Evolutionary conservation across 768 basidiomycete genomes (phyloP), one percentile per base, ranked within the genome.

Genomic region (Naganishia friedmannii): DNA sequence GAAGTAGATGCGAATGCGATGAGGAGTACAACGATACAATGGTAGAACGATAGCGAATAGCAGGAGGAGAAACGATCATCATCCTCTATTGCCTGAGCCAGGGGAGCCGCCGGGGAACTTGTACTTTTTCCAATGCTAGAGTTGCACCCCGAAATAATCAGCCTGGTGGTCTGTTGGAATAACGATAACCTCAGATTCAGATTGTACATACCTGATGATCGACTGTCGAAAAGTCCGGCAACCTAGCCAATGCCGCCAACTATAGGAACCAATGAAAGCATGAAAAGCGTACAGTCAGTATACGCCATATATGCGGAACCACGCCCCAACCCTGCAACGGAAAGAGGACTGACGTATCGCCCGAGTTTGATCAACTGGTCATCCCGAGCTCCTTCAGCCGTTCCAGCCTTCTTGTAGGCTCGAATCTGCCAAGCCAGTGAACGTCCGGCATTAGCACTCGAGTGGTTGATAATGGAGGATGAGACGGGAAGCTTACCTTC

Each of bases 331-430:
- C 2, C 42, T 8, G 15, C 9, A 13, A 42, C 9, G 42, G 42
- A 42, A 19, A 19, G 10, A 15, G n/a, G 54, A 69, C 68, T 65
- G n/a, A 72, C 71, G 71, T 92, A 92, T 58, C 82, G 82, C 23
- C 84, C 79, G n/a, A 91, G 81, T 73, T 86, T 88, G 39, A 84
- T 82, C 13, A 93, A 83, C 74, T 92, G 91, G 53, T 86, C 84
- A 78, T 93, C 87, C 77, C 82, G 82, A 8, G 86, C 84, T 6
- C 77, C 77, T 73, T 87, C 86, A 12, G 83, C 78, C 10, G 88
- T 90, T 75, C 90, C 88, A 1, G 90, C 90, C 72, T 88, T 85
- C 79, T 88, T 90, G 84, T 90, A 94, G 0, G 92, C 86, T 29
- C 86, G 85, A 31, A 93, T 91, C 77, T 77, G 58, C n/a, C 3